phyloP scores from a whole-genome alignment of 371 early-diverging fungal species.

The Thermomucor indicae-seudaticae region DNA sequence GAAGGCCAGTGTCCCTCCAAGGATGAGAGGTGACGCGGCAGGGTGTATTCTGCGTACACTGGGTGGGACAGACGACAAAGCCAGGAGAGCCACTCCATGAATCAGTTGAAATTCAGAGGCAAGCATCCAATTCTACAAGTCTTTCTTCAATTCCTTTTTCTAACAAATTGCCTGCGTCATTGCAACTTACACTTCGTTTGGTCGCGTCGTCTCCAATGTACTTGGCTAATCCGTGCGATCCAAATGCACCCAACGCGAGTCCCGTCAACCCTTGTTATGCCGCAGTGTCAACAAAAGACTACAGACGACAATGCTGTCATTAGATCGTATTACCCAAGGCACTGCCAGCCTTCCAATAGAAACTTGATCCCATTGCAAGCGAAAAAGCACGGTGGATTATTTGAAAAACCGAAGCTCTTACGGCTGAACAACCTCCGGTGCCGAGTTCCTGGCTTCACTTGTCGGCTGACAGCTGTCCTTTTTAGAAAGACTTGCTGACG shows the following conservation, averaged over 20 bases:
- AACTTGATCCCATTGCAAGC: background rate
- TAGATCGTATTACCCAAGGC: background rate
- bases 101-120: slow-evolving; percentile 71
- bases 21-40: slow-evolving; percentile 46
- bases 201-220: slow-evolving; percentile 53
- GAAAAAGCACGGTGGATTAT: no score
- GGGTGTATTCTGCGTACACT: slow-evolving; percentile 35
- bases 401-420: no score
- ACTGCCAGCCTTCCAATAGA: background rate
- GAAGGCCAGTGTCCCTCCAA: slow-evolving; percentile 63
- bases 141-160: background rate
- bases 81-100: slow-evolving; percentile 62
- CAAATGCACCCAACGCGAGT: slow-evolving; percentile 70
- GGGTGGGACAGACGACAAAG: slow-evolving; percentile 43
- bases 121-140: slow-evolving; percentile 53
- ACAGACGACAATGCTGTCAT: background rate
- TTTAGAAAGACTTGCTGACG: no score
- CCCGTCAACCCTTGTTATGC: slow-evolving; percentile 64
- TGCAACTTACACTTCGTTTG: slow-evolving; percentile 39
- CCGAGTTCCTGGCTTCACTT: no score
- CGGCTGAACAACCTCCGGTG: no score
- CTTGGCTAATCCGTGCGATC: slow-evolving; percentile 72
- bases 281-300: background rate
- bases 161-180: background rate
- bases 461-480: no score